phyloP scores from a whole-genome alignment of 441 rosid genomes.

The Bruguiera hainesii region DNA sequence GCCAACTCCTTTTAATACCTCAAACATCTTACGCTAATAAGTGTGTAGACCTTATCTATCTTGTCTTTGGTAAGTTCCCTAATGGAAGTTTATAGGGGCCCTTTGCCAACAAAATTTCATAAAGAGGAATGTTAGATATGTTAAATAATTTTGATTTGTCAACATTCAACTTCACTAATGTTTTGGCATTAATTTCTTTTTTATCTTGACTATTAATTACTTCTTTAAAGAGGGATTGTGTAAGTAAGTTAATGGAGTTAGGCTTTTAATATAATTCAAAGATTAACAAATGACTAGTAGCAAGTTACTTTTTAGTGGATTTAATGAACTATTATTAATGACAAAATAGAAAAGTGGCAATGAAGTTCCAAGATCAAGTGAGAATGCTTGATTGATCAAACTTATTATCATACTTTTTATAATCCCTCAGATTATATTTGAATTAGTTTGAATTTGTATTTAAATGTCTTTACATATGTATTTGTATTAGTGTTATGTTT shows the following conservation, averaged over 20 bases:
- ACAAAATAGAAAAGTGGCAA: too few relatives aligned
- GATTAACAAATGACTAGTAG: constrained; percentile 25
- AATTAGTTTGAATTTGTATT: too few relatives aligned
- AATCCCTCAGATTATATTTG: too few relatives aligned
- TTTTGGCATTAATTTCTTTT: background rate
- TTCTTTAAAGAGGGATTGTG: constrained; percentile 28
- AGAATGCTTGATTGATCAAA: too few relatives aligned
- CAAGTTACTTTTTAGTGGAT: constrained; percentile 33
- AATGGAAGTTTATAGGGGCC: constrained; percentile 43
- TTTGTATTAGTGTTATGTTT: too few relatives aligned
- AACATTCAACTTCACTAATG: background rate
- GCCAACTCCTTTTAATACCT: constrained; percentile 41
- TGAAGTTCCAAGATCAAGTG: too few relatives aligned
- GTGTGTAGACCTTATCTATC: constrained; percentile 36
- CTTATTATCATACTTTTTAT: too few relatives aligned
- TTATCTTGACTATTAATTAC: constrained; percentile 5
- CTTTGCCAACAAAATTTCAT: constrained; percentile 35
- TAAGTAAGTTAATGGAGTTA: constrained; percentile 37
- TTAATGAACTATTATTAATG: constrained; percentile 16
- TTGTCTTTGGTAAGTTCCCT: constrained; percentile 34
- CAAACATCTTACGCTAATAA: constrained; percentile 41
- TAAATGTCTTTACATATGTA: too few relatives aligned
- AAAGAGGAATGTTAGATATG: constrained; percentile 9
- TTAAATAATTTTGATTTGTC: background rate
- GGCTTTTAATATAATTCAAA: constrained; percentile 35